Conservation (phyloP, 2,329 filamentous ascomycete genomes). For the Chaetomium sp. region DNA sequence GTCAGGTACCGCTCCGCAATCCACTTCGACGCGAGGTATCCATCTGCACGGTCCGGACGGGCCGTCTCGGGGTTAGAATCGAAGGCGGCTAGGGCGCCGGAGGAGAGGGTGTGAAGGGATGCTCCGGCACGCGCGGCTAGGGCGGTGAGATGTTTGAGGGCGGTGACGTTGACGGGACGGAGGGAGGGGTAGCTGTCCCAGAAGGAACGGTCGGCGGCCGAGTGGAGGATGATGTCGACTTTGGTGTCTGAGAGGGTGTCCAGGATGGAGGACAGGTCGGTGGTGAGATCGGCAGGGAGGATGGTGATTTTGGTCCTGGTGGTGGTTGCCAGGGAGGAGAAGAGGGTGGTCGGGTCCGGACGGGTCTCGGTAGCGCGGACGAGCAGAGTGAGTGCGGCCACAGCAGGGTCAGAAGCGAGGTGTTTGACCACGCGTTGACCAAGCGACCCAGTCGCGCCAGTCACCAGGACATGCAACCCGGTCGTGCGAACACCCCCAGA, state of each 20-base stretch:
- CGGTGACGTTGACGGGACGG: background rate
- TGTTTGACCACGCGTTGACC: background rate
- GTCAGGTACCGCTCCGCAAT: background rate
- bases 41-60: background rate
- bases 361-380: background rate
- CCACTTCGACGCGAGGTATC: conserved; percentile 3
- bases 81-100: background rate
- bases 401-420: background rate
- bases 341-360: background rate
- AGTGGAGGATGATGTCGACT: conserved; percentile 4
- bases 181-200: conserved; percentile 6
- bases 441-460: background rate
- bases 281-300: background rate
- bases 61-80: background rate
- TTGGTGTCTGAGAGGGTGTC: background rate
- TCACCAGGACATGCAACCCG: background rate
- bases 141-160: conserved; percentile 1
- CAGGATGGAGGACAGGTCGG: background rate
- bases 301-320: background rate
- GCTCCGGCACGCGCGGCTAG: background rate
- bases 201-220: conserved; percentile 4
- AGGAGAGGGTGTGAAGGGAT: background rate
- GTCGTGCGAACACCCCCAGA: background rate
- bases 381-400: background rate
- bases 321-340: background rate